Evolutionary conservation across 176 grass and related monocot genomes (phyloP).

Genomic region (Olyra latifolia): DNA sequence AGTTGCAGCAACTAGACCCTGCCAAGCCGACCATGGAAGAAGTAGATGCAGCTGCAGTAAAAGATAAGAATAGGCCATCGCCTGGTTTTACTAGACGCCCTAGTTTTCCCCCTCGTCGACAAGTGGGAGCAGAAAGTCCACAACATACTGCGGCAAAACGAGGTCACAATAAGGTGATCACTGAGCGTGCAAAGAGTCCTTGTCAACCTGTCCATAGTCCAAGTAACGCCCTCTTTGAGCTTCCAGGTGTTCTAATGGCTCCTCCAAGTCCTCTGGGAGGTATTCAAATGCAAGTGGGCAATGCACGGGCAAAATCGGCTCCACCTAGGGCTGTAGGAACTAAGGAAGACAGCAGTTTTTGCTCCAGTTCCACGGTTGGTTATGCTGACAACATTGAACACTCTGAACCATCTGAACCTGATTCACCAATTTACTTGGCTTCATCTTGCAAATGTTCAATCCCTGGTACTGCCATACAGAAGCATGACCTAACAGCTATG

Average conservation of each 20-base stretch:
- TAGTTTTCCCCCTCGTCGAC: constrained; percentile 43
- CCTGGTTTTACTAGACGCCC: constrained; percentile 42
- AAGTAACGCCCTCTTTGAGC: constrained; percentile 8
- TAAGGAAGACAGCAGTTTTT: constrained; percentile 31
- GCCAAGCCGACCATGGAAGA: constrained; percentile 47
- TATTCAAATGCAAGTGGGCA: constrained; percentile 30
- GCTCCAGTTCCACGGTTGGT: constrained; percentile 36
- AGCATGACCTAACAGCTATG: constrained; percentile 36
- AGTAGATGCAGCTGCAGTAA: constrained; percentile 30
- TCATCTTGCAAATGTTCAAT: constrained; percentile 32
- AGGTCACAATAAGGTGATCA: constrained; percentile 39
- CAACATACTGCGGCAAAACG: constrained; percentile 49
- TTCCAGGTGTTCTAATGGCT: constrained; percentile 36
- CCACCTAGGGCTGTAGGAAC: constrained; percentile 29
- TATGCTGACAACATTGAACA: constrained; percentile 33
- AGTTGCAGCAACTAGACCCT: constrained; percentile 38
- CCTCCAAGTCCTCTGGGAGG: constrained; percentile 39
- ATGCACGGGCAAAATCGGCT: constrained; percentile 39
- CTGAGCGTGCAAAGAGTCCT: constrained; percentile 53
- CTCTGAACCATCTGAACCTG: constrained; percentile 52
- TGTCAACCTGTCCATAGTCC: constrained; percentile 32
- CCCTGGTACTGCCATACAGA: constrained; percentile 39
- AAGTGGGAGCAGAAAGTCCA: constrained; percentile 42
- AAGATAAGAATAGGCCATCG: constrained; percentile 48
- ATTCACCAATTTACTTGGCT: constrained; percentile 38